These are phyloP conservation scores for Coniophora puteana DNA, from an alignment of 1,284 basidiomycete genomes.

Conservation along the genomic window DNA sequence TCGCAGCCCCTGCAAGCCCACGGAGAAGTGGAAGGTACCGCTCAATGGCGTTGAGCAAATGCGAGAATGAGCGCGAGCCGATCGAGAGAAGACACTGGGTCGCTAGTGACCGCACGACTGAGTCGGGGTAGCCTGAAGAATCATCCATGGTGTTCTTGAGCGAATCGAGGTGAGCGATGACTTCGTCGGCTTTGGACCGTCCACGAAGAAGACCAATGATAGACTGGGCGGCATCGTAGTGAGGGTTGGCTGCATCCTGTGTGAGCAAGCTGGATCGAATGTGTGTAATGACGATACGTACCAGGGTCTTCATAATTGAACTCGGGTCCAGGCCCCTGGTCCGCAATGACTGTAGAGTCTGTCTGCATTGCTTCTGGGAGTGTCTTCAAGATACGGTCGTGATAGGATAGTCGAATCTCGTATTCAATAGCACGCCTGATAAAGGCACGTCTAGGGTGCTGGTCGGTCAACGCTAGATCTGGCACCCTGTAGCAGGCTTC, in stretches of 20 bases:
- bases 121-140: constrained; percentile 52
- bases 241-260: constrained; percentile 53
- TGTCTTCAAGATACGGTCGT: constrained; percentile 89
- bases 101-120: constrained; percentile 74
- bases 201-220: constrained; percentile 81
- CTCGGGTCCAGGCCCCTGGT: constrained; percentile 76
- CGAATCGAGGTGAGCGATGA: constrained; percentile 73
- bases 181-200: constrained; percentile 73
- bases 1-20: constrained; percentile 55
- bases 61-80: constrained; percentile 94
- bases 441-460: constrained; percentile 86
- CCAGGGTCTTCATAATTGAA: constrained; percentile 82
- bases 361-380: constrained; percentile 80
- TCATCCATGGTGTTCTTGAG: constrained; percentile 64
- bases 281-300: constrained; percentile 29
- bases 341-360: constrained; percentile 63
- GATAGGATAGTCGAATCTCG: constrained; percentile 91
- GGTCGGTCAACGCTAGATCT: constrained; percentile 66
- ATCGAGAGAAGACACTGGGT: constrained; percentile 89
- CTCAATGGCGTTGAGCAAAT: constrained; percentile 97
- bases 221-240: constrained; percentile 78
- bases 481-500: constrained; percentile 64
- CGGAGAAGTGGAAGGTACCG: constrained; percentile 91
- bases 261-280: constrained; percentile 5
- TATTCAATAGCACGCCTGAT: constrained; percentile 87